Conservation (phyloP, 1,284 basidiomycete species). For the Naganishia liquefaciens region DNA sequence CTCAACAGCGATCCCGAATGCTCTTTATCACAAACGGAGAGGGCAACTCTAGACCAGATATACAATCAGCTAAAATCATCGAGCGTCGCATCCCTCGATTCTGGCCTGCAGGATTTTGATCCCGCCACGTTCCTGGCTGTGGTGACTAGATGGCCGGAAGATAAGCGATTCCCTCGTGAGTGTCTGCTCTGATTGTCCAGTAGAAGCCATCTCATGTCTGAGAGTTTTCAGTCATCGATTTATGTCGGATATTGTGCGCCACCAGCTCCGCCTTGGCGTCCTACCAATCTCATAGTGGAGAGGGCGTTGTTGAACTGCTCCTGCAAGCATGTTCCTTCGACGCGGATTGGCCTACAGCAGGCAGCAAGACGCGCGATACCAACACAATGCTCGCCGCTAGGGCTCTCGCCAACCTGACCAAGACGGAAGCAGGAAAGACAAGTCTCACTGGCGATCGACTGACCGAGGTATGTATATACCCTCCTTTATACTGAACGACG, state of each 20-base stretch:
- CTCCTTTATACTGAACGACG: constrained; percentile 43
- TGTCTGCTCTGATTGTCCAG: constrained; percentile 26
- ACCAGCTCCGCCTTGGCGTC: constrained; percentile 60
- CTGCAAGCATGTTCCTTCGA: constrained; percentile 72
- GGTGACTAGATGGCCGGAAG: constrained; percentile 75
- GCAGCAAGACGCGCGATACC: constrained; percentile 71
- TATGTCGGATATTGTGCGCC: constrained; percentile 74
- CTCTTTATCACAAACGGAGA: constrained; percentile 69
- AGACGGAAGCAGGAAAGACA: constrained; percentile 55
- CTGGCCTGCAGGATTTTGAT: constrained; percentile 56
- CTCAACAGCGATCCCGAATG: constrained; percentile 58
- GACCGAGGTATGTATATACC: constrained; percentile 60
- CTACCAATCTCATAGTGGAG: constrained; percentile 58
- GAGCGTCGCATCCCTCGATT: constrained; percentile 53
- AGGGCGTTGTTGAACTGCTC: constrained; percentile 63
- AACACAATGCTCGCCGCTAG: constrained; percentile 83
- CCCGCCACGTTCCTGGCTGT: constrained; percentile 66
- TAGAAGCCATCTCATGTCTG: constrained; percentile 13
- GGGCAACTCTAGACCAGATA: constrained; percentile 62
- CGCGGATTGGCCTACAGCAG: constrained; percentile 55
- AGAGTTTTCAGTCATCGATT: constrained; percentile 72
- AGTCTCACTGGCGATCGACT: constrained; percentile 60
- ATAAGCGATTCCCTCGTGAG: constrained; percentile 78
- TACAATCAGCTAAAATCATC: constrained; percentile 65
- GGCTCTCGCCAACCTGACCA: constrained; percentile 75